phyloP scores from a whole-genome alignment of 129 eudicot genomes.

The Deinandra increscens region DNA sequence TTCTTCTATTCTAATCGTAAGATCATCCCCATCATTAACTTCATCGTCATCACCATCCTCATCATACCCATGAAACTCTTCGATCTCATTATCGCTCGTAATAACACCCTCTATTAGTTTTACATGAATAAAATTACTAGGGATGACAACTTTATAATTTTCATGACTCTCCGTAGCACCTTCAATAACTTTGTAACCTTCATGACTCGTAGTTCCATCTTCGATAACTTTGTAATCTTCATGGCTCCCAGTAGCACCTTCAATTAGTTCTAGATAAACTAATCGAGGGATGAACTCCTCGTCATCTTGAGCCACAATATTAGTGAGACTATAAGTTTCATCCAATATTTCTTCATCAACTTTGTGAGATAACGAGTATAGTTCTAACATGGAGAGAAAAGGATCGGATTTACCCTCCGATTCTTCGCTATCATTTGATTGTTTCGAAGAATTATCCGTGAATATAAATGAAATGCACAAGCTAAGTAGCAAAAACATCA shows the following conservation, averaged over 20 bases:
- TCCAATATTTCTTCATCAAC: slow-evolving; percentile 10
- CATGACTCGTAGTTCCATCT: too few relatives aligned
- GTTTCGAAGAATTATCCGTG: slow-evolving; percentile 11
- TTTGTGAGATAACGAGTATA: slow-evolving; percentile 21
- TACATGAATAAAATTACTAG: background rate
- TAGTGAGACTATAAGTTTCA: slow-evolving; percentile 6
- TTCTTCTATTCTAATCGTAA: slow-evolving; percentile 20
- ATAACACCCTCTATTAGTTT: slow-evolving; percentile 26
- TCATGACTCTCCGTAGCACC: too few relatives aligned
- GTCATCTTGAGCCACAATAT: background rate
- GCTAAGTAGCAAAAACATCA: slow-evolving; percentile 24
- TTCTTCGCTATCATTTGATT: slow-evolving; percentile 15
- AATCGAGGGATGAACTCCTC: slow-evolving; percentile 8
- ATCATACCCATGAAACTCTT: slow-evolving; percentile 23
- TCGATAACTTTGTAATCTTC: too few relatives aligned
- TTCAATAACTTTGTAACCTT: too few relatives aligned
- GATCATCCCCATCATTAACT: slow-evolving; percentile 18
- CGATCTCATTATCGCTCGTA: slow-evolving; percentile 7
- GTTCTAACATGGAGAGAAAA: slow-evolving; percentile 11
- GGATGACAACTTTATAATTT: background rate
- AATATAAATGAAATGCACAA: slow-evolving; percentile 16
- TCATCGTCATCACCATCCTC: slow-evolving; percentile 28
- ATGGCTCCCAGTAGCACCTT: slow-evolving; percentile 12
- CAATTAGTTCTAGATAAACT: slow-evolving; percentile 15
- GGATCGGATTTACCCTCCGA: background rate